Evolutionary conservation across 805 yeast species (phyloP).

Genomic region (Candida piceae): DNA sequence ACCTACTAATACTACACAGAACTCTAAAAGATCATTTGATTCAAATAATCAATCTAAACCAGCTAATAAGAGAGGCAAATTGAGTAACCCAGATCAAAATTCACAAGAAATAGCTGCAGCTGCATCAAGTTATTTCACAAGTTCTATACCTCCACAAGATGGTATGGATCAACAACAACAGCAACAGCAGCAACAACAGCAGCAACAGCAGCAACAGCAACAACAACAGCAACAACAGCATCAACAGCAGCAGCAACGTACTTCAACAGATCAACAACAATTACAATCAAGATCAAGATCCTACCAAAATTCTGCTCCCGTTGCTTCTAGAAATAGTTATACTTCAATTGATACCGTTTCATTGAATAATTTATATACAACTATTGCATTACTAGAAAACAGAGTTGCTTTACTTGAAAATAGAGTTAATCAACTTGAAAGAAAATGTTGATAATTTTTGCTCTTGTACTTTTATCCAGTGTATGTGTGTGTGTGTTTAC

Average conservation of each 20-base stretch:
- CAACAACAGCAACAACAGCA: conserved; percentile 2
- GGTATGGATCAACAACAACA: background rate
- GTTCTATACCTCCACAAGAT: background rate
- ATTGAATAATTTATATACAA: conserved; percentile 13
- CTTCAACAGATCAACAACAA: too few relatives aligned
- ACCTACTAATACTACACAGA: background rate
- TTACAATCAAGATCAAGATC: background rate
- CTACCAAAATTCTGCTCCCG: background rate
- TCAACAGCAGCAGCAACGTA: conserved; percentile 2
- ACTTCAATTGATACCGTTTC: background rate
- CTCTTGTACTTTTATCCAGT: too few relatives aligned
- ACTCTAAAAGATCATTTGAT: background rate
- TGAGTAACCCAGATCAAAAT: background rate
- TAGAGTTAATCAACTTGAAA: conserved; percentile 15
- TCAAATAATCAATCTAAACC: background rate
- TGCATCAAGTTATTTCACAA: conserved; percentile 2
- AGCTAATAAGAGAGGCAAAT: background rate
- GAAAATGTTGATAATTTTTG: conserved; percentile 1
- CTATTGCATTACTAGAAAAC: conserved; percentile 17
- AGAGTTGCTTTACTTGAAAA: conserved; percentile 16
- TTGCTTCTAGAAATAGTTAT: background rate
- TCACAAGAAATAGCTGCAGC: conserved; percentile 6
- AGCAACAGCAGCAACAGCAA: conserved; percentile 1
- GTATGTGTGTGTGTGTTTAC: too few relatives aligned
- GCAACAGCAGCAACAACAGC: background rate